Evolutionary conservation across 106 monocot species (phyloP), one percentile per base, ranked within the genome.

Genomic region (Agapanthus africanus): DNA sequence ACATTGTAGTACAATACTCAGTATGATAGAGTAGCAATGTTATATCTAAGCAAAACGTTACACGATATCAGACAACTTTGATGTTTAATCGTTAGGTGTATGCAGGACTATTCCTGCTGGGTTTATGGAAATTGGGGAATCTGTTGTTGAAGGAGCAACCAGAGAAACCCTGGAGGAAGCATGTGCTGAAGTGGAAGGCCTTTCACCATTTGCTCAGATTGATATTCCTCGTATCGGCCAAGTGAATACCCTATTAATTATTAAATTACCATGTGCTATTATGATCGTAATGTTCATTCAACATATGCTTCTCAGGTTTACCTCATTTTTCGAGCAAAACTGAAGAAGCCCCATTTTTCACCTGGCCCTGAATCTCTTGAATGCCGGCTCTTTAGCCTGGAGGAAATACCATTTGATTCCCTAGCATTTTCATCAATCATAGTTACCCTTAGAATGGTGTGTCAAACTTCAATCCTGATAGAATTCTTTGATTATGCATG

Each of bases 131-230:
- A 70, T 97, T 35, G 95, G 88, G 26, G 95, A 97, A 71, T 97
- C 95, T 27, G 88, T 88, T 64, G 73, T 74, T 16, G 91, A 86
- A 80, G 95, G 95, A 35, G 95, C 95, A 61, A 70, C 56, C n/a
- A 82, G 95, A 67, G 95, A 97, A 83, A 97, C 95, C 65, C 72
- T 97, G 22, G 95, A 97, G 78, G 95, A 97, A 84, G 95, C 95
- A 66, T 86, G 86, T 61, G 95, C 95, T 57, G 91, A 88, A 69
- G 95, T 97, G 13, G 95, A 97, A 69, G 84, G 88, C 52, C 66
- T 87, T 76, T 86, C 88, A 71, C 95, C 95, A 67, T 97, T 97
- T 84, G 95, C 95, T 70, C 95, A 97, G 59, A 65, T 97, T 41
- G 95, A 97, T 81, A 97, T 97, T 75, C 95, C 95, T 66, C 73